phyloP scores from a whole-genome alignment of 768 basidiomycete genomes.

The Agaricus blazei region DNA sequence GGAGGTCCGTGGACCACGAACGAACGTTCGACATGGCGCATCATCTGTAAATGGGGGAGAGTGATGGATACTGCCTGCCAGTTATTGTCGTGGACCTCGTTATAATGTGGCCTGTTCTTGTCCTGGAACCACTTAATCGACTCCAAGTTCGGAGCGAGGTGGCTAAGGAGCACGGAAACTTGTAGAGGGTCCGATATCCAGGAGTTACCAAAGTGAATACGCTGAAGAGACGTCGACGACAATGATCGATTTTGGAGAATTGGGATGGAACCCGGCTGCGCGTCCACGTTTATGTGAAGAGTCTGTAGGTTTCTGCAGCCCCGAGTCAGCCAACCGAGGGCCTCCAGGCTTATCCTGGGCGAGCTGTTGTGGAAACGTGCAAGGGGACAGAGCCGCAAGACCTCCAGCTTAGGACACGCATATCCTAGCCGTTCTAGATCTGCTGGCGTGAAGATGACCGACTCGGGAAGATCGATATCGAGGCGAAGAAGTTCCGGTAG shows the following conservation, averaged over 20 bases:
- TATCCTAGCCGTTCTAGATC: constrained; percentile 57
- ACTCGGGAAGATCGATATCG: constrained; percentile 77
- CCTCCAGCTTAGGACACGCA: constrained; percentile 65
- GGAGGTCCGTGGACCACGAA: constrained; percentile 20
- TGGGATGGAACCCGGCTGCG: constrained; percentile 38
- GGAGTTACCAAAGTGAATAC: constrained; percentile 74
- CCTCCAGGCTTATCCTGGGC: constrained; percentile 57
- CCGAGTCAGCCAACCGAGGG: constrained; percentile 52
- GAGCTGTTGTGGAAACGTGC: constrained; percentile 55
- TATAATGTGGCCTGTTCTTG: constrained; percentile 64
- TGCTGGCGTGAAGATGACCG: constrained; percentile 54
- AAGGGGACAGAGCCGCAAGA: constrained; percentile 61
- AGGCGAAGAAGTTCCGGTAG: constrained; percentile 56
- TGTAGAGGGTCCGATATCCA: constrained; percentile 67
- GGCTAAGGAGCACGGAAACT: constrained; percentile 67
- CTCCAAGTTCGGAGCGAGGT: constrained; percentile 69
- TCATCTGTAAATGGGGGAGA: constrained; percentile 66
- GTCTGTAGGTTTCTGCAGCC: constrained; percentile 61
- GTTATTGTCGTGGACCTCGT: constrained; percentile 58
- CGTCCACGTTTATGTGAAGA: constrained; percentile 61
- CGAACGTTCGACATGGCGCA: constrained; percentile 58
- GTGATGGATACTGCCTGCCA: constrained; percentile 70
- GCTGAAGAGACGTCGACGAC: constrained; percentile 63
- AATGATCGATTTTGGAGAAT: constrained; percentile 39
- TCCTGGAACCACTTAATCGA: constrained; percentile 74